Conservation (phyloP, 768 basidiomycete genomes). For the Trametes gibbosa region DNA sequence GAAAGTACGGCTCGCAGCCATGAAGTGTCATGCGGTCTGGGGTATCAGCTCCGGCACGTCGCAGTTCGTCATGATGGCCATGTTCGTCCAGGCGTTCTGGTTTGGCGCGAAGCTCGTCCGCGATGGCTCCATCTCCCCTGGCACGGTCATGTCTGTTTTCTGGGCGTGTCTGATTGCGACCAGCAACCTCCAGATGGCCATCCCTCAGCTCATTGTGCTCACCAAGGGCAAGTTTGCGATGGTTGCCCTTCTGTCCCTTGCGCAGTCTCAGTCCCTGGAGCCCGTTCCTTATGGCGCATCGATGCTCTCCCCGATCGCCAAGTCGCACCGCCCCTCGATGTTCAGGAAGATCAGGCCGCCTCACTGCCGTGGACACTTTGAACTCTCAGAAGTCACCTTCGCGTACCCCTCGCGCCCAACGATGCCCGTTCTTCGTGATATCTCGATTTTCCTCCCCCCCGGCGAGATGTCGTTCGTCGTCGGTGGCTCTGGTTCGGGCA, state of each 20-base stretch:
- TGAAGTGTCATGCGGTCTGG: constrained; percentile 68
- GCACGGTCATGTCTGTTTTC: constrained; percentile 93
- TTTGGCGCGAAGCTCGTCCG: constrained; percentile 88
- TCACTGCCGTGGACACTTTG: constrained; percentile 69
- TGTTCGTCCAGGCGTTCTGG: constrained; percentile 98
- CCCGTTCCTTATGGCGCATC: constrained; percentile 23
- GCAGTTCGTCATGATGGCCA: constrained; percentile 83
- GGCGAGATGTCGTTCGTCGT: constrained; percentile 78
- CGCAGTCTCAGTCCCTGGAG: constrained; percentile 35
- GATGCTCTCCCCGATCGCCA: constrained; percentile 17
- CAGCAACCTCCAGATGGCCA: constrained; percentile 81
- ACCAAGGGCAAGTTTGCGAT: constrained; percentile 84
- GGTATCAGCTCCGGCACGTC: constrained; percentile 62
- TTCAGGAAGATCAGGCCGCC: constrained; percentile 66
- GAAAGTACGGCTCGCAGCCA: constrained; percentile 45
- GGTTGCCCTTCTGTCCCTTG: constrained; percentile 61
- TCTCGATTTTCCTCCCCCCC: constrained; percentile 68
- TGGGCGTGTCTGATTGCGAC: constrained; percentile 95
- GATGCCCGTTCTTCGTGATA: constrained; percentile 52
- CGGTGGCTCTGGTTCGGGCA: constrained; percentile 75
- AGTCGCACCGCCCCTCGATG: constrained; percentile 20
- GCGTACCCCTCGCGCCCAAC: constrained; percentile 72
- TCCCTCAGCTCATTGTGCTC: constrained; percentile 76
- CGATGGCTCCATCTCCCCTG: constrained; percentile 63
- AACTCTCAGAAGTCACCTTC: constrained; percentile 58